Evolutionary conservation across 2,329 filamentous ascomycete genomes (phyloP), one percentile per base, ranked within the genome.

Genomic region (Ceratocystis colombiana): DNA sequence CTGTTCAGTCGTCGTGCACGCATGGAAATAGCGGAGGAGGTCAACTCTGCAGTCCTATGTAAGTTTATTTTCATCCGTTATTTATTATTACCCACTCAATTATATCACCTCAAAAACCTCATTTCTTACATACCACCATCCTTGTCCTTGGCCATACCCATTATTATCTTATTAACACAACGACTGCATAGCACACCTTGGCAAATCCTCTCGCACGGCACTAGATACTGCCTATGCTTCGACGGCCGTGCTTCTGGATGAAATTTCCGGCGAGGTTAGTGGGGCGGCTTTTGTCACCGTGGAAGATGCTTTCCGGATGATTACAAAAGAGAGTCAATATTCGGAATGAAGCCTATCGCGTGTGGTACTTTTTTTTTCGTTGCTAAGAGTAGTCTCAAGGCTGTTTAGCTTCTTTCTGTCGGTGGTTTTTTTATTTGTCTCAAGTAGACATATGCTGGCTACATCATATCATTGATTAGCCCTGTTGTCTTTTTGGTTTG

Each of bases 21-120:
- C 55, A 84, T 86, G 20, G 80, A 84, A 20, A 90, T 97, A 50
- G 92, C 92, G 7, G 94, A 99, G 77, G 92, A 96, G 75, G 79
- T 99, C 66, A 97, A 97, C 75, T 89, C 90, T 68, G 92, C 90
- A 61, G 96, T 99, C 71, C 76, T 99, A 68, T 85, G 91, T 96
- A 78, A 78, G 86, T 80, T 20, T 17, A 66, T 4, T 68, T 65
- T 41, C 25, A 3, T 65, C 15, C 22, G 1, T 45, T 20, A 48
- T 61, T 6, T 45, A 25, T 10, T 67, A 55, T 66, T 65, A 41
- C 37, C 37, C 3, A 41, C 37, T 41, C 37, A 41, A 1, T 41
- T 5, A 15, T 5, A 41, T 41, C 37, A 41, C 37, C 10, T 41
- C 10, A 41, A 41, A 41, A 41, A 3, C 37, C 37, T n/a, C 17